Conservation (phyloP, 441 rosid species). For the Pelargonium myrrhifolium region DNA sequence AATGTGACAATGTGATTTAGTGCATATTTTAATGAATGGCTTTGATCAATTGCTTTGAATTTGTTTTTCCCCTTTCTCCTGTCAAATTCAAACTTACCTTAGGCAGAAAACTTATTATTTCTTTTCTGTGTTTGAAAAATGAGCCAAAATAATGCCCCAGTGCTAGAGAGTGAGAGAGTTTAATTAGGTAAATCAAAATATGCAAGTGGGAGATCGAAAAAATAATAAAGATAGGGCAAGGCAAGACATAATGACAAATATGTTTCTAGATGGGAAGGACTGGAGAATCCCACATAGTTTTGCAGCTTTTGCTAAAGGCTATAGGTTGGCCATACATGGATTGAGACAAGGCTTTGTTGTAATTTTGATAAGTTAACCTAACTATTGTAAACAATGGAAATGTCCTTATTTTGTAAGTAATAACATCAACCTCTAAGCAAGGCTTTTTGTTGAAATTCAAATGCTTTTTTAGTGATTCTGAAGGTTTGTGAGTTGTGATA, state of each 20-base stretch:
- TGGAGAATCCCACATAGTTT: background rate
- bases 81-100: background rate
- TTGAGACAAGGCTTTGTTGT: too few relatives aligned
- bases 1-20: background rate
- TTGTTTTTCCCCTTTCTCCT: background rate
- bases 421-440: background rate
- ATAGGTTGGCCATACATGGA: too few relatives aligned
- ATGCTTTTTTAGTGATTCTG: background rate
- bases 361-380: background rate
- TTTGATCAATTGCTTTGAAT: background rate
- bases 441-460: background rate
- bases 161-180: background rate
- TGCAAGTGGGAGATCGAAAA: background rate
- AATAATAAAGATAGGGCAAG: background rate
- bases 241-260: background rate
- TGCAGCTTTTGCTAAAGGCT: background rate
- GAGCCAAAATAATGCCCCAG: background rate
- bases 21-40: background rate
- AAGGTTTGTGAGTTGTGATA: background rate
- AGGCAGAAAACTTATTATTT: background rate
- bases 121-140: background rate
- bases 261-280: background rate
- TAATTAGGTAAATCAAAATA: background rate
- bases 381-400: background rate
- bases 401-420: background rate